Evolutionary conservation across 2,329 filamentous ascomycete species (phyloP).

Genomic region (Phaeophleospora eucalypticola): DNA sequence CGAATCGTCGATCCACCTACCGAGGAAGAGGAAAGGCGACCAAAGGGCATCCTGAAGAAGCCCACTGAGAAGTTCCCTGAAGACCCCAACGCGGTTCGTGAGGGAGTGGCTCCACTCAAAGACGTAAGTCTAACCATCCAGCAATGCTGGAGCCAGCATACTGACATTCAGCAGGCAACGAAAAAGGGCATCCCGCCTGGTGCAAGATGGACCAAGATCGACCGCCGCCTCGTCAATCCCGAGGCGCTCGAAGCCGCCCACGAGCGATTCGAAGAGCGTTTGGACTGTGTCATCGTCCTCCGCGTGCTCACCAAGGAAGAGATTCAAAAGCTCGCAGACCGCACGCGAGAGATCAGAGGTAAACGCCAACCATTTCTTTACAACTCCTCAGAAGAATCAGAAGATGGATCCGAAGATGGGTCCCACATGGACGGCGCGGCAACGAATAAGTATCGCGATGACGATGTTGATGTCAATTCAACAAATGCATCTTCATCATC

Average conservation of each 20-base stretch:
- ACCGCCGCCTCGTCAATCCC: constrained; percentile 81
- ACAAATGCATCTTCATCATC: constrained; percentile 3
- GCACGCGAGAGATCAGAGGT: constrained; percentile 74
- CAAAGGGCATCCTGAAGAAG: constrained; percentile 80
- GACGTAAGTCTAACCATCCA: constrained; percentile 45
- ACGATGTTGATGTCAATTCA: neutral
- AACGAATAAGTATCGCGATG: constrained; percentile 7
- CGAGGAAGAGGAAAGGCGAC: constrained; percentile 60
- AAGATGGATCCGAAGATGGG: constrained; percentile 3
- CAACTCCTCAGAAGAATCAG: constrained; percentile 3
- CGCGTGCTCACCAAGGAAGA: constrained; percentile 83
- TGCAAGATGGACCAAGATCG: constrained; percentile 91
- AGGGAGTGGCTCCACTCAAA: constrained; percentile 91
- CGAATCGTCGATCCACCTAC: constrained; percentile 67
- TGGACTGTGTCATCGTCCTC: constrained; percentile 89
- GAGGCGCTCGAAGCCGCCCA: constrained; percentile 81
- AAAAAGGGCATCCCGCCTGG: constrained; percentile 51
- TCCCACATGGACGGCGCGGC: constrained; percentile 11
- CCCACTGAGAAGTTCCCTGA: constrained; percentile 83
- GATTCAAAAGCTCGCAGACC: constrained; percentile 79
- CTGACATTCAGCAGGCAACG: constrained; percentile 27
- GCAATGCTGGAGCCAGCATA: too few relatives aligned
- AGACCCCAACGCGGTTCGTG: constrained; percentile 74
- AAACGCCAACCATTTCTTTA: constrained; percentile 14
- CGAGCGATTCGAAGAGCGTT: constrained; percentile 85